Base-by-base conservation (phyloP, 495 filamentous ascomycete genomes). In the Neurospora sp. region DNA sequence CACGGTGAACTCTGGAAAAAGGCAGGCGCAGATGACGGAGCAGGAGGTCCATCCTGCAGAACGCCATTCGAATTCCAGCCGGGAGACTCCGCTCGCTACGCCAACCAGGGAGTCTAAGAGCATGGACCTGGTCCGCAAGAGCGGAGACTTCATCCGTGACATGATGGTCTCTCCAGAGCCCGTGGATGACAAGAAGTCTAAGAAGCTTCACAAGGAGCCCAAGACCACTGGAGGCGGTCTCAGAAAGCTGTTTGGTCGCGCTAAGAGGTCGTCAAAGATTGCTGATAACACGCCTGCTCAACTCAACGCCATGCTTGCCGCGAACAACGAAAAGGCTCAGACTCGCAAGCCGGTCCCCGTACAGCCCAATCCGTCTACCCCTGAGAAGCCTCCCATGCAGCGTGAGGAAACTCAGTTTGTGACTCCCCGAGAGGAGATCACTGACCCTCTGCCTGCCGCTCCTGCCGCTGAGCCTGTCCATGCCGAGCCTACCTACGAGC, bases 221-320 rank as follows among this genome's bases (percentile, higher is more conserved):
- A 85, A 84, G 76, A 68, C 71, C 3, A 74, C 78, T 18, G 80
- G 75, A 10, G 78, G 79, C 48, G 83, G 87, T 7, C 86, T 92
- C 71, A 87, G 84, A 75, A 91, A 89, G 81, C 78, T 92, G 71
- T 92, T 92, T 76, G 85, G 85, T 40, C 86, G 88, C 72, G 89
- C 86, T 79, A 88, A 88, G 80, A 87, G 86, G 69, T 75, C 81
- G 69, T 87, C 84, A 0, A 87, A 84, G 79, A 69, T 86, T 41
- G 84, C 85, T 20, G 85, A 86, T 12, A 84, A 84, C 74, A 82
- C 84, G 14, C 79, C 84, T 20, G 76, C 78, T 65, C 80, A 83
- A 41, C 65, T 85, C 59, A 84, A 82, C 71, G 40, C 75, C 40
- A 82, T 85, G 75, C 68, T 79, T 37, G 72, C 72, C 1, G 70